These are phyloP conservation scores for Dactylonectria macrodidyma DNA, from an alignment of 2,329 filamentous ascomycete species.

Conservation along the genomic window DNA sequence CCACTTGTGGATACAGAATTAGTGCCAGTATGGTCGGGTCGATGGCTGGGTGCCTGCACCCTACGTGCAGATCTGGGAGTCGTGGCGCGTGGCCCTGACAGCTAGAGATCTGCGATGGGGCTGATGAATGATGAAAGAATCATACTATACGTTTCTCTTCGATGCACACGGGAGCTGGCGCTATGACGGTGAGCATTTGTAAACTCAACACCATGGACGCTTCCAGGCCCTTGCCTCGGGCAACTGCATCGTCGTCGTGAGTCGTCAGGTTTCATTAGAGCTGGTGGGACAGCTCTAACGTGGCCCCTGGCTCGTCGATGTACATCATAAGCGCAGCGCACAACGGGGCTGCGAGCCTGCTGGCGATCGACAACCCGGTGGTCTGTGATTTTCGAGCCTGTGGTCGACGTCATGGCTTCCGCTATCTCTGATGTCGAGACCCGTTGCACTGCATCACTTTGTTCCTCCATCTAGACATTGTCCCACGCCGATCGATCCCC, in stretches of 20 bases:
- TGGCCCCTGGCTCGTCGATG: background rate
- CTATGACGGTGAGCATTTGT: background rate
- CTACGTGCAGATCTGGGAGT: slow-evolving; percentile 40
- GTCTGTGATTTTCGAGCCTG: too few relatives aligned
- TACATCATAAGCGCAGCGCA: background rate
- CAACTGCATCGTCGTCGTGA: background rate
- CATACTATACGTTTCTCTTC: background rate
- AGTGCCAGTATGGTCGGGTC: slow-evolving; percentile 15
- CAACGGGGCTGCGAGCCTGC: too few relatives aligned
- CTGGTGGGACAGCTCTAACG: background rate
- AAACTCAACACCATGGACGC: background rate
- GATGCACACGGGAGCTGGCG: background rate
- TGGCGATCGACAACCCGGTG: too few relatives aligned
- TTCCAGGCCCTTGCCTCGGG: background rate
- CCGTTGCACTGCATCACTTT: slow-evolving; percentile 35
- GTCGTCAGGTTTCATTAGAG: background rate
- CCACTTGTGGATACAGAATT: background rate
- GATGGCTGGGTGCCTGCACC: slow-evolving; percentile 38
- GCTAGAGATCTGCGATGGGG: background rate
- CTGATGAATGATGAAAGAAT: background rate
- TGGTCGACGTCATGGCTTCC: slow-evolving; percentile 9
- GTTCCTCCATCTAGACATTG: slow-evolving; percentile 30
- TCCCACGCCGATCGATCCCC: slow-evolving; percentile 35
- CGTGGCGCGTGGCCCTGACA: slow-evolving; percentile 12
- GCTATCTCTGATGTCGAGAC: slow-evolving; percentile 34